Percentiles rank a stretch among this genome's conserved stretches.
Evolutionary conservation across 441 rosid genomes (phyloP).

Genomic region (Kokia cookei): DNA sequence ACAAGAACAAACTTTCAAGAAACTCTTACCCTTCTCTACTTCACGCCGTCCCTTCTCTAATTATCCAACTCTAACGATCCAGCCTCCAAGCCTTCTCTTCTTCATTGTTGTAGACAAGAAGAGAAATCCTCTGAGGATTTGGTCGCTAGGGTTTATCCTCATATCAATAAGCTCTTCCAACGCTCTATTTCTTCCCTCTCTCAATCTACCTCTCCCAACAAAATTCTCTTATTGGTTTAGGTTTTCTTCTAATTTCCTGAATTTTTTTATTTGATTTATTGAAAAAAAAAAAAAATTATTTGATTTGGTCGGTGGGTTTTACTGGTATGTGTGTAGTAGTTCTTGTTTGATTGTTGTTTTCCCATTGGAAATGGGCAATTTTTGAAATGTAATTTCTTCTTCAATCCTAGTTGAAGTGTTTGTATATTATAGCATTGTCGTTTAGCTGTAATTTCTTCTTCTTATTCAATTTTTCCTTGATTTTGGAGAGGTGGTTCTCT

Average conservation of each 20-base stretch:
- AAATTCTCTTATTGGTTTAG: slow-evolving; percentile 75
- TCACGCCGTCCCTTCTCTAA: no score
- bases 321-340: background rate
- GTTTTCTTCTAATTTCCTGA: background rate
- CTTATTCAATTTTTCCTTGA: slow-evolving; percentile 77
- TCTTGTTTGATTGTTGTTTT: background rate
- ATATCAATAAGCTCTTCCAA: slow-evolving; percentile 74
- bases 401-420: background rate
- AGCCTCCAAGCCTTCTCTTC: slow-evolving; percentile 76
- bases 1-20: no score
- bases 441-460: background rate
- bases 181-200: slow-evolving; percentile 70
- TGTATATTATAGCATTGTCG: background rate
- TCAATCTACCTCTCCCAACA: slow-evolving; percentile 56
- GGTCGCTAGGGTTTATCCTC: slow-evolving; percentile 81
- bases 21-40: background rate
- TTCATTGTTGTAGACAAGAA: slow-evolving; percentile 61
- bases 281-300: background rate
- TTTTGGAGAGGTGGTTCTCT: slow-evolving; percentile 86
- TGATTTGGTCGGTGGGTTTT: background rate
- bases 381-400: background rate
- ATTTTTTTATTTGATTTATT: background rate
- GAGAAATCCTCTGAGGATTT: slow-evolving; percentile 66
- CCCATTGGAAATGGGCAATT: background rate
- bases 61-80: slow-evolving; percentile 43